Percentiles rank a stretch among this genome's conserved stretches.
phyloP scores from a whole-genome alignment of 2,329 filamentous ascomycete genomes.

The Parastagonospora nodorum region DNA sequence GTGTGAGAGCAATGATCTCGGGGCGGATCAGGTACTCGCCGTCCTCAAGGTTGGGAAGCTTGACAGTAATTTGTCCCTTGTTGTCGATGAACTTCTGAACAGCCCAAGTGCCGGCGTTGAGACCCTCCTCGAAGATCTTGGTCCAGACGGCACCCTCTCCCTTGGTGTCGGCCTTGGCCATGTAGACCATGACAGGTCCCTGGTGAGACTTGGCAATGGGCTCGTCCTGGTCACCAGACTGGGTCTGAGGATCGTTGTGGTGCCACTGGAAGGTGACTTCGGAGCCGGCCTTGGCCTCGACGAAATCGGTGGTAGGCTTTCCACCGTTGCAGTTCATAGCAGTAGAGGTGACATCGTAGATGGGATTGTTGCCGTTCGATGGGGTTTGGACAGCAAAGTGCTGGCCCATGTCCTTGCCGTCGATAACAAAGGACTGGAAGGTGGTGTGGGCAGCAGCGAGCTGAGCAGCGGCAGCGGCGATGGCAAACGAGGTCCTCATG shows the following conservation, averaged over 20 bases:
- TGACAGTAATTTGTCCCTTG: slow-evolving; percentile 48
- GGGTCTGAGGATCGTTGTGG: slow-evolving; percentile 48
- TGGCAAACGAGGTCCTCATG: slow-evolving; percentile 40
- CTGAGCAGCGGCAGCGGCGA: slow-evolving; percentile 41
- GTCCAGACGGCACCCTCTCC: slow-evolving; percentile 58
- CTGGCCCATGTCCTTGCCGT: slow-evolving; percentile 35
- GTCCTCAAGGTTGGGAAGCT: slow-evolving; percentile 43
- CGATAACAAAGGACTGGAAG: slow-evolving; percentile 51
- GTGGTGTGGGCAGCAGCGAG: slow-evolving; percentile 44
- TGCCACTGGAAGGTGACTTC: slow-evolving; percentile 56
- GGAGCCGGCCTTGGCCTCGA: slow-evolving; percentile 55
- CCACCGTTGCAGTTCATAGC: slow-evolving; percentile 46
- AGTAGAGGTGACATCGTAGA: slow-evolving; percentile 42
- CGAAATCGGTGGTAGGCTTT: slow-evolving; percentile 42
- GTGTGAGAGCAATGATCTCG: slow-evolving; percentile 52
- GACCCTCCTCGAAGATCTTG: slow-evolving; percentile 49
- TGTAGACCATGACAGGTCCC: slow-evolving; percentile 59
- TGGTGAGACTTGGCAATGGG: slow-evolving; percentile 48
- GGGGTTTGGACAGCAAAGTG: slow-evolving; percentile 53
- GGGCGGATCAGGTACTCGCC: slow-evolving; percentile 50
- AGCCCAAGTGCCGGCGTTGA: slow-evolving; percentile 42
- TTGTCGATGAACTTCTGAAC: slow-evolving; percentile 47
- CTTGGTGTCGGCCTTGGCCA: slow-evolving; percentile 50
- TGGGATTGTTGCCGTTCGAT: slow-evolving; percentile 45
- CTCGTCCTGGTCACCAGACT: slow-evolving; percentile 51